Percentiles rank a stretch among this genome's conserved stretches.
Conservation (phyloP, 768 basidiomycete genomes). For the Lactifluus piperatus region DNA sequence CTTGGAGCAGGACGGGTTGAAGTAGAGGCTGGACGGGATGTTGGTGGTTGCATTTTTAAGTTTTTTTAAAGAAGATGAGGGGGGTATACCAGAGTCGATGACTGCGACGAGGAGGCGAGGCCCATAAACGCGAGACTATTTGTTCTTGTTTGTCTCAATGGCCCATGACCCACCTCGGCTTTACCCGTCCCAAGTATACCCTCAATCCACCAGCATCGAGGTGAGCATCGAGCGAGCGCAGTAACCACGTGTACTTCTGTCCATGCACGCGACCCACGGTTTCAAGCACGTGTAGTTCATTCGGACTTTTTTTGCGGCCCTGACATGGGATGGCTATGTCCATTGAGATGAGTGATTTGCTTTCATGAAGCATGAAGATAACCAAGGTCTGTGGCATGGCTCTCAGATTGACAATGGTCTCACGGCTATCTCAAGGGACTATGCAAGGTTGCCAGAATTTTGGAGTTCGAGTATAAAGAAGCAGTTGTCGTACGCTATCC, state of each 20-base stretch:
- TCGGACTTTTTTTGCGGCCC: too few relatives aligned
- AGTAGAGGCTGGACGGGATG: slow-evolving; percentile 50
- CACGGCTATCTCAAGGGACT: not conserved
- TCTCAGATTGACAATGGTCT: not conserved
- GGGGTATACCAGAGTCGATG: not conserved
- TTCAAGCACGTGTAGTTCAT: too few relatives aligned
- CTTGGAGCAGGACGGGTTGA: slow-evolving; percentile 51
- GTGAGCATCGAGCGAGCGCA: too few relatives aligned
- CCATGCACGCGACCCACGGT: too few relatives aligned
- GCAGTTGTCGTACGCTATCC: not conserved
- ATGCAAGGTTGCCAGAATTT: not conserved
- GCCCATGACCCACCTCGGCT: not conserved
- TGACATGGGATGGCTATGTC: too few relatives aligned
- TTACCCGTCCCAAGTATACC: too few relatives aligned
- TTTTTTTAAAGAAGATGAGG: not conserved
- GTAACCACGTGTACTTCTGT: too few relatives aligned
- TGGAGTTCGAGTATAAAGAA: not conserved
- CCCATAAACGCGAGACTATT: not conserved
- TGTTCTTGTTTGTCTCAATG: not conserved
- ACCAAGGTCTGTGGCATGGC: not conserved
- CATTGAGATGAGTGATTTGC: too few relatives aligned
- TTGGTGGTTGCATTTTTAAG: slow-evolving; percentile 39
- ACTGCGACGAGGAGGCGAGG: not conserved
- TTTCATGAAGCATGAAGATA: too few relatives aligned
- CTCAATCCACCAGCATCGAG: too few relatives aligned